Evolutionary conservation across 2,329 filamentous ascomycete genomes (phyloP).

Genomic region (Arthrobotrys conoides): DNA sequence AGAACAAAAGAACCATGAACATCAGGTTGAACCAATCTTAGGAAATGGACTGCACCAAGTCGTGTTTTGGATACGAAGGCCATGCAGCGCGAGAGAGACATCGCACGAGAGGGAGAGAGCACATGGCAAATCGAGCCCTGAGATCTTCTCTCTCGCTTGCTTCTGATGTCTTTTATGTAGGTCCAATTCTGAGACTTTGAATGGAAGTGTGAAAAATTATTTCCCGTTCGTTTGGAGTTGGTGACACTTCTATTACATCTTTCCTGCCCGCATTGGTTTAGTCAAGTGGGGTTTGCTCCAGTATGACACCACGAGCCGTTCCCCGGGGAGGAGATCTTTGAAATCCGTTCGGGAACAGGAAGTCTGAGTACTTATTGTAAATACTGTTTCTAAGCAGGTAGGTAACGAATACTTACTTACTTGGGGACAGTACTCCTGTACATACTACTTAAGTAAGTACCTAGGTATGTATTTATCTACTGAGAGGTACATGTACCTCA

Average conservation of each 20-base stretch:
- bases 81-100: conserved; percentile 32
- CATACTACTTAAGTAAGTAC: too few species aligned
- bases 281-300: conserved; percentile 25
- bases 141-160: conserved; percentile 22
- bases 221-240: conserved; percentile 20
- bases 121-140: conserved; percentile 31
- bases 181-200: conserved; percentile 4
- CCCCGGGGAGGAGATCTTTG: conserved; percentile 14
- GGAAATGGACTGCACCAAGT: conserved; percentile 18
- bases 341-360: conserved; percentile 21
- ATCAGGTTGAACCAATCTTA: conserved; percentile 41
- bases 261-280: conserved; percentile 40
- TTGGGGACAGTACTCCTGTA: too few species aligned
- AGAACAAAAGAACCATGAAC: conserved; percentile 29
- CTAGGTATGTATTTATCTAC: too few species aligned
- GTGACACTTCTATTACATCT: conserved; percentile 22
- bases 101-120: conserved; percentile 27
- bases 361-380: not conserved
- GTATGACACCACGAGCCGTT: conserved; percentile 43
- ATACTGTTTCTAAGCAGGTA: too few species aligned
- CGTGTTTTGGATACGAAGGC: conserved; percentile 27
- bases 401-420: too few species aligned
- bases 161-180: conserved; percentile 19
- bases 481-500: too few species aligned
- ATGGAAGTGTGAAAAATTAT: not conserved